Conservation (phyloP, 208 protist genomes). For the Wallacemonas rigidus region DNA sequence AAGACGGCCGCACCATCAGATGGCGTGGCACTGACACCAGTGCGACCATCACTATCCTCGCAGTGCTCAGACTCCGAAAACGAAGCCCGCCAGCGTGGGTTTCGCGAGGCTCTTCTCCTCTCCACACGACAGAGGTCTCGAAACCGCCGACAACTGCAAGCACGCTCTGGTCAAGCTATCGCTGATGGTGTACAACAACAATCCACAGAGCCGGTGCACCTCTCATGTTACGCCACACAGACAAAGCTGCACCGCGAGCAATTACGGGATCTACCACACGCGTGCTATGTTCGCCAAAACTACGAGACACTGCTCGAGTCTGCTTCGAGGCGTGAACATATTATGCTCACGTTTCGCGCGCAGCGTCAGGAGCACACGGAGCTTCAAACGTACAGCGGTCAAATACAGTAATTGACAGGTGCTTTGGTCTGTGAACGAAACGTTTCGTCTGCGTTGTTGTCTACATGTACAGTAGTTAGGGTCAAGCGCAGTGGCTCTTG, state of each 20-base stretch:
- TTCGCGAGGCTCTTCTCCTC: constrained; percentile 28
- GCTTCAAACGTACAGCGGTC: constrained; percentile 30
- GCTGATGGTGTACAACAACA: not conserved
- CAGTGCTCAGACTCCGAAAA: not conserved
- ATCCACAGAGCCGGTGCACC: not conserved
- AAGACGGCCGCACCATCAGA: not conserved
- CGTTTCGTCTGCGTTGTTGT: not conserved
- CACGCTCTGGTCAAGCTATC: constrained; percentile 22
- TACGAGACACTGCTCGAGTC: constrained; percentile 2
- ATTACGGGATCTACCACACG: constrained; percentile 25
- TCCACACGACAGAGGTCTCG: constrained; percentile 7
- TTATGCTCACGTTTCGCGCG: constrained; percentile 18
- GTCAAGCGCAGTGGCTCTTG: too few species aligned
- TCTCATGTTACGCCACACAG: not conserved
- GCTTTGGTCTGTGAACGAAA: not conserved
- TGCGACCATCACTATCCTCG: not conserved
- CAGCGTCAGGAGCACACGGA: constrained; percentile 25
- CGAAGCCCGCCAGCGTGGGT: constrained; percentile 16
- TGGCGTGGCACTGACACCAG: not conserved
- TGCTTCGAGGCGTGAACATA: constrained; percentile 10
- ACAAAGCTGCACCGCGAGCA: constrained; percentile 26
- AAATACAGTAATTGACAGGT: not conserved
- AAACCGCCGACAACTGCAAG: constrained; percentile 21
- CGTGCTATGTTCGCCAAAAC: constrained; percentile 17
- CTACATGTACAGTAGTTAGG: not conserved